Percentiles rank a stretch among this genome's conserved stretches.
Evolutionary conservation across 129 eudicot species (phyloP).

Genomic region (Escallonia rubra): DNA sequence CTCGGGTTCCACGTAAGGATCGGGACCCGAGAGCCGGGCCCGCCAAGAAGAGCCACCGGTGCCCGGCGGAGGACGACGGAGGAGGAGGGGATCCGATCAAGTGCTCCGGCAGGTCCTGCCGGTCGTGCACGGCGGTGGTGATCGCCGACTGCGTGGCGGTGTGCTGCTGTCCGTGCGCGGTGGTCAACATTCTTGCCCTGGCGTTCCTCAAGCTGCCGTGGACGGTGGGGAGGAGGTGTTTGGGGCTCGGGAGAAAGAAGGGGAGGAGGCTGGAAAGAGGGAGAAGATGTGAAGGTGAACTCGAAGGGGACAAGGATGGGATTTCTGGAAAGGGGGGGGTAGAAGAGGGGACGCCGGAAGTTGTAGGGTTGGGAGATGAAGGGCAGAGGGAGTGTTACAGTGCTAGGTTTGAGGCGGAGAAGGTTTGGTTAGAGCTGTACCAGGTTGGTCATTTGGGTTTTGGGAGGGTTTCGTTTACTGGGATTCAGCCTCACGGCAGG

Average conservation of each 20-base stretch:
- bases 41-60: conserved; percentile 22
- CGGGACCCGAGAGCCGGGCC: conserved; percentile 1
- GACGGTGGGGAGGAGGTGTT: conserved; percentile 50
- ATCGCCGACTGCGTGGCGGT: conserved; percentile 78
- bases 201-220: conserved; percentile 58
- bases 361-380: conserved; percentile 9
- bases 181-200: conserved; percentile 50
- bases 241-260: conserved; percentile 29
- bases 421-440: conserved; percentile 74
- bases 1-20: conserved; percentile 15
- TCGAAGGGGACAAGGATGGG: conserved; percentile 5
- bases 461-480: conserved; percentile 89
- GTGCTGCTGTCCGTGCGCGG: conserved; percentile 73
- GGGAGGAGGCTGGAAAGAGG: conserved; percentile 12
- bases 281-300: conserved; percentile 1
- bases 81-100: conserved; percentile 22
- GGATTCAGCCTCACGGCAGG: conserved; percentile 37
- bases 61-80: conserved; percentile 27
- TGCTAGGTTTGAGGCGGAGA: conserved; percentile 60
- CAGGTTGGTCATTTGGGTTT: conserved; percentile 81
- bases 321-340: conserved; percentile 16
- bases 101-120: conserved; percentile 64
- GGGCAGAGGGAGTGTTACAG: conserved; percentile 40
- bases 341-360: conserved; percentile 7
- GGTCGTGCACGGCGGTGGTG: conserved; percentile 58